Base-by-base conservation (phyloP, 2,329 filamentous ascomycete genomes). In the Ambrosiella beaveri region DNA sequence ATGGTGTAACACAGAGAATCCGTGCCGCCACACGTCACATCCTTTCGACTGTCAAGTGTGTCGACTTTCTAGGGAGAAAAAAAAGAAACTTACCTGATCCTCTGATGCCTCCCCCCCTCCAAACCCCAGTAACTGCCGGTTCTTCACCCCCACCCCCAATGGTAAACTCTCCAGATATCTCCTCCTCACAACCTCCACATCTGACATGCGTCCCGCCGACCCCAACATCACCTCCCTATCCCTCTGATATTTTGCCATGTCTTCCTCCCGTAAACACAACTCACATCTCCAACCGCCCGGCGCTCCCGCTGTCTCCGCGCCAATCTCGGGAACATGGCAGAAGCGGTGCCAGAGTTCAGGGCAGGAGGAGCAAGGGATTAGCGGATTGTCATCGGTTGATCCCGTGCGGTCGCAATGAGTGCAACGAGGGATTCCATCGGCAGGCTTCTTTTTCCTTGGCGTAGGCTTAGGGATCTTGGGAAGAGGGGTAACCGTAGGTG, bases 101-200 rank as follows among this genome's bases (percentile, higher is more conserved):
- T 66, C 65, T 1, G 68, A 66, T 11, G 71, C 67, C 7, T 65
- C 64, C 0, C 70, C 69, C 1, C 67, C 64, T 12, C 62, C 63
- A 58, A 73, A 74, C 0, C 72, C 71, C 13, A 74, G 66, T 1
- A 71, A 64, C 7, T 67, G 65, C 19, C 69, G 62, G 52, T 69
- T 72, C 45, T 66, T 66, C 1, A 71, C 69, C 13, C 63, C 57
- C 1, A 70, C 61, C 1, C 66, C 67, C 9, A 62, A 60, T 0
- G 69, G 69, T 9, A 73, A 61, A 0, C 62, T 54, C 1, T 65
- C 65, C n/a, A 73, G 63, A 11, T 65, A 64, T 57, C 65, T 67
- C 49, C 66, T 62, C 13, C 70, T 65, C 41, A 68, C 57, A 17
- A 56, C 64, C 2, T 70, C 68, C 1, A 70, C 64, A n/a, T 68